Conservation (phyloP, 208 protist species). For the Naegleria gruberi region DNA sequence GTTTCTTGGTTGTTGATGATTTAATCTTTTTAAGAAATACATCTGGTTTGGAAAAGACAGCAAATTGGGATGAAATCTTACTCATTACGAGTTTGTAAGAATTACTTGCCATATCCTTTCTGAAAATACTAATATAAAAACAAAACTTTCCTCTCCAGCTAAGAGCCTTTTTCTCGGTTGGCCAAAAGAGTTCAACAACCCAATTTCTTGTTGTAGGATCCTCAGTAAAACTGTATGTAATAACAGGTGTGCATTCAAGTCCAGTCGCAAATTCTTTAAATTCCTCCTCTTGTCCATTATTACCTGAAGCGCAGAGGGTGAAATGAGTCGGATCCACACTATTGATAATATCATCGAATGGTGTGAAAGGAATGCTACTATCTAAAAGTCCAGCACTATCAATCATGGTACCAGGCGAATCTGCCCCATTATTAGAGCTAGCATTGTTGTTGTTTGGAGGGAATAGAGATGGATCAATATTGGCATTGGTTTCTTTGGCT, state of each 20-base stretch:
- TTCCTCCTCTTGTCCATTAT: background rate
- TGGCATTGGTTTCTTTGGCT: background rate
- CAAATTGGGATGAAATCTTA: slow-evolving; percentile 8
- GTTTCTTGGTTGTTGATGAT: background rate
- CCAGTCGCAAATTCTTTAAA: slow-evolving; percentile 7
- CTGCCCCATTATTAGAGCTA: background rate
- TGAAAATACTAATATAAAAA: background rate
- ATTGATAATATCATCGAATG: background rate
- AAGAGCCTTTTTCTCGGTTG: background rate
- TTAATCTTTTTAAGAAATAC: slow-evolving; percentile 19
- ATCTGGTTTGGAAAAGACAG: slow-evolving; percentile 17
- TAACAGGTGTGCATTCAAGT: background rate
- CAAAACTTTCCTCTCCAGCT: slow-evolving; percentile 22
- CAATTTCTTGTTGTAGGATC: background rate
- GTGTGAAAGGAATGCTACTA: background rate
- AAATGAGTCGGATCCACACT: background rate
- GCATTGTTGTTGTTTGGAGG: background rate
- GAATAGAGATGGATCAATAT: too few species aligned
- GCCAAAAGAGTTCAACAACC: background rate
- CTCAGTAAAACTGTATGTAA: slow-evolving; percentile 12
- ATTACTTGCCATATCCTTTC: background rate
- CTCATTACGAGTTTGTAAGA: background rate
- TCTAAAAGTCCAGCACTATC: background rate
- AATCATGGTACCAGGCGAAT: background rate
- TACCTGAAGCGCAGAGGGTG: background rate